phyloP scores from a whole-genome alignment of 2,329 filamentous ascomycete genomes.

The Ophiostoma novo-ulmi region DNA sequence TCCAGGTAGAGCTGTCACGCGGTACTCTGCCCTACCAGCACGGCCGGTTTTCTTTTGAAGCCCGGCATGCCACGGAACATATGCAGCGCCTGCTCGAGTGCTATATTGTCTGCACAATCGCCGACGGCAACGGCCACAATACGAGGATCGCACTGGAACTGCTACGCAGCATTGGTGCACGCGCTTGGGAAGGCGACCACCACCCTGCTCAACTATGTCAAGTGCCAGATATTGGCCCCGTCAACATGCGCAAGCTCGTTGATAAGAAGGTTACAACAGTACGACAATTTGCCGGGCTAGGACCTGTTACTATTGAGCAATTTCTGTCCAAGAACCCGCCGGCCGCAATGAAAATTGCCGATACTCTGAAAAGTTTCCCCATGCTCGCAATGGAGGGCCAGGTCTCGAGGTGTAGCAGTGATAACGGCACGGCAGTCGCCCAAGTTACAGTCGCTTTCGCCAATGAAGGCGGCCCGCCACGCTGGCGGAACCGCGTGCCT shows the following conservation, averaged over 20 bases:
- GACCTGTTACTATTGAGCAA: slow-evolving; percentile 69
- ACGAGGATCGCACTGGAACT: slow-evolving; percentile 69
- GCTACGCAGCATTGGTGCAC: slow-evolving; percentile 67
- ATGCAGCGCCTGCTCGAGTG: slow-evolving; percentile 67
- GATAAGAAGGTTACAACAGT: slow-evolving; percentile 67
- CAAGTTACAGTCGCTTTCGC: slow-evolving; percentile 64
- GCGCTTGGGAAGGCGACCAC: slow-evolving; percentile 66
- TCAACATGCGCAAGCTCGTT: slow-evolving; percentile 67
- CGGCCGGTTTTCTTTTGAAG: slow-evolving; percentile 49
- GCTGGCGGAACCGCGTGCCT: slow-evolving; percentile 60
- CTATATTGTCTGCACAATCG: slow-evolving; percentile 65
- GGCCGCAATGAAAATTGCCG: slow-evolving; percentile 67
- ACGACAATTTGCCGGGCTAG: slow-evolving; percentile 60
- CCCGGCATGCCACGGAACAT: slow-evolving; percentile 63
- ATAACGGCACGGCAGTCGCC: slow-evolving; percentile 23
- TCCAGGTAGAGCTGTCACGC: slow-evolving; percentile 67
- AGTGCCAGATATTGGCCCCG: slow-evolving; percentile 70
- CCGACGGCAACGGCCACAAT: slow-evolving; percentile 58
- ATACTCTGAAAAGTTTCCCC: slow-evolving; percentile 66
- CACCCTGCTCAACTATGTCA: slow-evolving; percentile 74
- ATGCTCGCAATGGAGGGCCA: slow-evolving; percentile 40
- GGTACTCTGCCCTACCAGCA: slow-evolving; percentile 49
- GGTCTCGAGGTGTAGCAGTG: slow-evolving; percentile 33
- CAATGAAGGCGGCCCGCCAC: slow-evolving; percentile 57
- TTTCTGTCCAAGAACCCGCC: slow-evolving; percentile 75